Evolutionary conservation across 2,329 filamentous ascomycete species (phyloP).

Genomic region (Colletotrichum sp.): DNA sequence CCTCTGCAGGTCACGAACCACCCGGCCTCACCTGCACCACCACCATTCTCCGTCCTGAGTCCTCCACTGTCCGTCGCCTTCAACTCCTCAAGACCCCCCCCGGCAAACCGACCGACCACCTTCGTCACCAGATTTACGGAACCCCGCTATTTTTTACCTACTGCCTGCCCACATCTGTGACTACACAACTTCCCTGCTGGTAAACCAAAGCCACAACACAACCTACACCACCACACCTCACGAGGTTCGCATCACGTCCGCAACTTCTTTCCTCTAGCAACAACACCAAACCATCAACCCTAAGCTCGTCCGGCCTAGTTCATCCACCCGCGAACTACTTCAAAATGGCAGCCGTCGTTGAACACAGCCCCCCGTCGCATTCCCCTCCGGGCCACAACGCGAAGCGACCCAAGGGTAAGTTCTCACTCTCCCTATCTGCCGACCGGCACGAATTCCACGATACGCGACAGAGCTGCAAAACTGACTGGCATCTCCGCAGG

Average conservation of each 20-base stretch:
- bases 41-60: neutral
- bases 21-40: neutral
- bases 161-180: neutral
- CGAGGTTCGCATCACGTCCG: constrained; percentile 12
- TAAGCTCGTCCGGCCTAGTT: neutral
- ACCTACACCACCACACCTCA: neutral
- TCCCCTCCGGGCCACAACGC: constrained; percentile 45
- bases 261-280: neutral
- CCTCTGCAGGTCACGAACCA: constrained; percentile 20
- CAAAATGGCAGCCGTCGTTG: constrained; percentile 47
- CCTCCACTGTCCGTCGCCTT: neutral
- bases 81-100: neutral
- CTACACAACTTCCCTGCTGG: neutral
- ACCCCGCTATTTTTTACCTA: constrained; percentile 17
- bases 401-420: constrained; percentile 52
- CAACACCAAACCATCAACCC: neutral
- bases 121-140: constrained; percentile 18
- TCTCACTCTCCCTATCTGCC: neutral
- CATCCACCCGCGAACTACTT: constrained; percentile 1
- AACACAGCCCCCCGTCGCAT: constrained; percentile 42
- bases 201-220: neutral
- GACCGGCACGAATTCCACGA: neutral
- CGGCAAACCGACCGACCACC: neutral
- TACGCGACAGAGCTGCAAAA: neutral
- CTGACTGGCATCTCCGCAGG: constrained; percentile 54